These are phyloP conservation scores for Trichoderma hamatum DNA, from an alignment of 2,329 filamentous ascomycete species.

Conservation along the genomic window DNA sequence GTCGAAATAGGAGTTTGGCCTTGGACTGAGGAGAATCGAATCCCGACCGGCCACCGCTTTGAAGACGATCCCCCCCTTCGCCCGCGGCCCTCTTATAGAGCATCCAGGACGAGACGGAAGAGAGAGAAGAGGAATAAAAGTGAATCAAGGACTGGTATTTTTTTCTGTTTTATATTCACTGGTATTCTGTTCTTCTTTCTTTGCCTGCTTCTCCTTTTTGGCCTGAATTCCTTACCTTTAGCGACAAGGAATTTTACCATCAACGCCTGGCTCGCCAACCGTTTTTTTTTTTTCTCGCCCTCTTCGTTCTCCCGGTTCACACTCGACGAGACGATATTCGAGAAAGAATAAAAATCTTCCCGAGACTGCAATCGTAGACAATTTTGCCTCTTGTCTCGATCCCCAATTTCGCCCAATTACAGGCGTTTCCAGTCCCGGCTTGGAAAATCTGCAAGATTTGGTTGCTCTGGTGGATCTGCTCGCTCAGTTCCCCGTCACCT, in stretches of 20 bases:
- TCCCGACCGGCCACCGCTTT: conserved; percentile 33
- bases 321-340: conserved; percentile 31
- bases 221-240: conserved; percentile 48
- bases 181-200: conserved; percentile 20
- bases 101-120: conserved; percentile 36
- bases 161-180: conserved; percentile 31
- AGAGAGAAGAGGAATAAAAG: conserved; percentile 32
- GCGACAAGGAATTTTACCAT: conserved; percentile 46
- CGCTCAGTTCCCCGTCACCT: conserved; percentile 21
- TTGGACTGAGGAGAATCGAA: conserved; percentile 42
- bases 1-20: conserved; percentile 39
- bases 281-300: conserved; percentile 27
- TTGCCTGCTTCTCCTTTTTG: conserved; percentile 25
- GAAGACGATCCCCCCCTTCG: conserved; percentile 30
- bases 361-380: conserved; percentile 34
- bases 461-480: conserved; percentile 17
- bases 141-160: conserved; percentile 46
- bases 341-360: conserved; percentile 37
- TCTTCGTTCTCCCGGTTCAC: conserved; percentile 34
- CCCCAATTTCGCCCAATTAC: neutral
- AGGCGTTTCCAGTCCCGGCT: conserved; percentile 2
- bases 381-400: conserved; percentile 23
- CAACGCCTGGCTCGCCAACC: conserved; percentile 36
- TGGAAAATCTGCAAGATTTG: conserved; percentile 12
- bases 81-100: conserved; percentile 34